Evolutionary conservation across 495 filamentous ascomycete species (phyloP), one percentile per base, ranked within the genome.

Genomic region (Penicillium salamii): DNA sequence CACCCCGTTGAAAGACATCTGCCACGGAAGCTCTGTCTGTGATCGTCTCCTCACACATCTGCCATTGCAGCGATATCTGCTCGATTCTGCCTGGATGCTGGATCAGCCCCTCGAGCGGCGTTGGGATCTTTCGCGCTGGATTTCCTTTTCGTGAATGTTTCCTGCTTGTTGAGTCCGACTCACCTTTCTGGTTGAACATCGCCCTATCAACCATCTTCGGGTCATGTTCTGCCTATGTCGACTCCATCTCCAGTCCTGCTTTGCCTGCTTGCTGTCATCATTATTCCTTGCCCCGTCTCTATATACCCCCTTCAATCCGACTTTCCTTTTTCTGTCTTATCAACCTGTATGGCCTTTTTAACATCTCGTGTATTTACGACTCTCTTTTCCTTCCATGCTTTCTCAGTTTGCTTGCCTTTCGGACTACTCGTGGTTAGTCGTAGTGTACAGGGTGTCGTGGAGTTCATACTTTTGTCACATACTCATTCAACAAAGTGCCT

Each of bases 261-360:
- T 26, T 26, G 23, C 23, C 8, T 26, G 23, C 23, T 32, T 52
- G 17, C 21, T 53, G 24, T 53, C 57, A 41, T 32, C 33, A 24
- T 59, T 49, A 39, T 47, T 21, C 23, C 20, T 42, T 38, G 31
- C 31, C 38, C 40, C 23, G 24, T 29, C 26, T 58, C 53, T 56
- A 56, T 63, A 58, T 56, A 56, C 61, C 40, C 40, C 41, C 55
- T 54, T 50, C 58, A 42, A 57, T 59, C 64, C 51, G 13, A 9
- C 38, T 50, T 34, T 34, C 15, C 38, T 41, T 42, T 46, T 24
- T 31, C 35, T 42, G 38, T 48, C 31, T 35, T 20, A 45, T 34
- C 42, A 50, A 40, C 21, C 35, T 53, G 43, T 58, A 53, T 62
- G 58, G 46, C 46, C 55, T 55, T 48, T 52, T 43, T 43, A 55